A percentile compares a stretch with the other conserved stretches of the same genome.
Evolutionary conservation across 1,139 yeast species (phyloP).

Genomic region (Geotrichum klebahnii): DNA sequence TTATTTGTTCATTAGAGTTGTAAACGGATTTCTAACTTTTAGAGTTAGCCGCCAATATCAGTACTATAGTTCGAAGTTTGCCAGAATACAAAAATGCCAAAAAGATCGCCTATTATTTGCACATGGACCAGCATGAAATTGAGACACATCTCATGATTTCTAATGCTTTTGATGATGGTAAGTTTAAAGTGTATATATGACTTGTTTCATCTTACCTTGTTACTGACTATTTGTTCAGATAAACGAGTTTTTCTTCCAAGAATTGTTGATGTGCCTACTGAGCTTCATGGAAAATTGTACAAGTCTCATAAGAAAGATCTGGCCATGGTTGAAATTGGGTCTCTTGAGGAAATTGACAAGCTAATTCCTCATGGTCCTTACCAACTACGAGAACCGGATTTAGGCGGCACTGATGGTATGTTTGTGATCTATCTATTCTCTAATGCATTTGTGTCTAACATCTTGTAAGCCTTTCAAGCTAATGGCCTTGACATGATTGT

Average conservation of each 20-base stretch:
- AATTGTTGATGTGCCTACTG: constrained; percentile 28
- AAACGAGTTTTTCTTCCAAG: constrained; percentile 41
- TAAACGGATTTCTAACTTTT: too few species aligned
- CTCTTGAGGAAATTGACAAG: constrained; percentile 43
- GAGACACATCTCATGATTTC: constrained; percentile 52
- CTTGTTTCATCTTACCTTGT: neutral
- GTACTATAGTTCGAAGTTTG: constrained; percentile 37
- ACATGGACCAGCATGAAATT: constrained; percentile 61
- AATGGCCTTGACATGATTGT: constrained; percentile 63
- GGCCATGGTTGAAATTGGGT: constrained; percentile 52
- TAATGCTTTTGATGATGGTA: constrained; percentile 47
- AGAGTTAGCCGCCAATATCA: constrained; percentile 34
- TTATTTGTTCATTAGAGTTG: too few species aligned
- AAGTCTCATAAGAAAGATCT: constrained; percentile 49
- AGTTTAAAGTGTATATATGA: constrained; percentile 22
- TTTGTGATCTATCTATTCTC: neutral
- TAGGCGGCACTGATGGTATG: constrained; percentile 27
- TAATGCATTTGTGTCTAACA: constrained; percentile 11
- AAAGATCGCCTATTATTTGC: constrained; percentile 61
- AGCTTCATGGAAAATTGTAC: constrained; percentile 28
- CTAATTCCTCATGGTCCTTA: constrained; percentile 68
- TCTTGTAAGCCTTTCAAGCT: constrained; percentile 33
- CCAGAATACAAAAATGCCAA: constrained; percentile 46
- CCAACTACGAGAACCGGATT: constrained; percentile 61
- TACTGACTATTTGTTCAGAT: constrained; percentile 19